Percentiles rank a stretch among this genome's conserved stretches.
Evolutionary conservation across 148 eudicot species (phyloP).

Genomic region (Cornus florida): DNA sequence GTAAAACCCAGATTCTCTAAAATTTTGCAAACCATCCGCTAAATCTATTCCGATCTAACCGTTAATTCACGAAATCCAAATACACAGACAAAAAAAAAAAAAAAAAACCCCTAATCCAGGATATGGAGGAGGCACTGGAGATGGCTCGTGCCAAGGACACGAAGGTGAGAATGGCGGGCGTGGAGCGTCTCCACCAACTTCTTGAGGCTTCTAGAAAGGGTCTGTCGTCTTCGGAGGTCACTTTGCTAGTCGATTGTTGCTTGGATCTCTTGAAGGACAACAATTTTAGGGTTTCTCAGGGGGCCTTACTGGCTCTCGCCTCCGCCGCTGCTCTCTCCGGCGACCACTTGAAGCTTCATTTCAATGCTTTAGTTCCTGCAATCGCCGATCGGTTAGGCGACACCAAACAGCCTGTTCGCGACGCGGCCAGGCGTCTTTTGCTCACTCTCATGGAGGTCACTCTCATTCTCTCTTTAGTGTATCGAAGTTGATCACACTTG

Average conservation of each 20-base stretch:
- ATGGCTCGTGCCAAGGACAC: slow-evolving; percentile 82
- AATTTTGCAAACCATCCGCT: neutral
- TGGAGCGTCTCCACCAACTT: slow-evolving; percentile 80
- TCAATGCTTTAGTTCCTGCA: slow-evolving; percentile 86
- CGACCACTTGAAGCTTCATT: slow-evolving; percentile 80
- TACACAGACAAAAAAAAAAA: neutral
- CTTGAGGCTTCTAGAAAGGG: slow-evolving; percentile 79
- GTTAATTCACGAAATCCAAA: slow-evolving; percentile 19
- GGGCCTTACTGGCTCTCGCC: slow-evolving; percentile 71
- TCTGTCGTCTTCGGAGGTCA: slow-evolving; percentile 67
- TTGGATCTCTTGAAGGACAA: slow-evolving; percentile 86
- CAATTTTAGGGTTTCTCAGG: slow-evolving; percentile 85
- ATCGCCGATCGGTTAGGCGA: slow-evolving; percentile 88
- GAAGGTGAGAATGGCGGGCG: slow-evolving; percentile 94
- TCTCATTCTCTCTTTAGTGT: neutral
- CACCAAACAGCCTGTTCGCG: slow-evolving; percentile 89
- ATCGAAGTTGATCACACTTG: neutral
- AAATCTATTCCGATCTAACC: slow-evolving; percentile 17
- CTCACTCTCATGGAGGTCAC: slow-evolving; percentile 89
- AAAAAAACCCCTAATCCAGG: slow-evolving; percentile 15
- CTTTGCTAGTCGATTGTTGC: slow-evolving; percentile 82
- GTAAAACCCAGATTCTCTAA: neutral
- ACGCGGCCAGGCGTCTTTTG: slow-evolving; percentile 75
- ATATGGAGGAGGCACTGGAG: slow-evolving; percentile 88
- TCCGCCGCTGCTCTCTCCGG: slow-evolving; percentile 93